Evolutionary conservation across 2,329 filamentous ascomycete species (phyloP), one percentile per base, ranked within the genome.

Genomic region (Fusarium penzigii): DNA sequence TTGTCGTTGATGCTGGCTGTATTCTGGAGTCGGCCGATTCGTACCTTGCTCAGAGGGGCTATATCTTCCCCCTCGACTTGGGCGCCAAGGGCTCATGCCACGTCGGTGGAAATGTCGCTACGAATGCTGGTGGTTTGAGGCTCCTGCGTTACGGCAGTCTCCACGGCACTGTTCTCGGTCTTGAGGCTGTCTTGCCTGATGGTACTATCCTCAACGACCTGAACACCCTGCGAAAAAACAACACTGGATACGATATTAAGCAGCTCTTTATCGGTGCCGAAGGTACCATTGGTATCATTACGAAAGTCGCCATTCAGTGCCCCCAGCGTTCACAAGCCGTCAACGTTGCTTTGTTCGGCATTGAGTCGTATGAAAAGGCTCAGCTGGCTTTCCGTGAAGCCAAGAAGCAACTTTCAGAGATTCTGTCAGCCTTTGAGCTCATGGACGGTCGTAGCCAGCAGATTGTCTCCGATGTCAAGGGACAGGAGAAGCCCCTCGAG

Each of bases 31-130:
- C 87, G 4, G 92, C 89, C 6, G 94, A 99, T 73, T 85, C 88
- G 63, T 94, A 88, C 69, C 81, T 99, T 42, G 90, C 89, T 6
- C 85, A 95, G 71, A 86, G 83, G 62, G 86, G 86, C 44, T 87
- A 97, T 75, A 88, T 99, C 65, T 99, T 97, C 76, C 94, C 94
- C 17, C 81, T 99, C 42, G 95, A 99, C 69, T 83, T 99, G n/a
- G 95, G 93, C 48, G 94, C 94, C 13, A 99, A 99, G 76, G 94
- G 94, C 2, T 96, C 91, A 7, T 97, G 94, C 73, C 92, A 97
- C 55, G 88, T 99, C 58, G 94, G 95, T 61, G 94, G 94, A 46
- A 99, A 97, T 70, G 87, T 99, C 9, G 87, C 94, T 6, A 97
- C 94, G 29, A 99, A 99, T 67, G 94, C 95, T 16, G 94, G 94